Evolutionary conservation across 177 flowering plant genomes (phyloP).

Genomic region (Viscum album): DNA sequence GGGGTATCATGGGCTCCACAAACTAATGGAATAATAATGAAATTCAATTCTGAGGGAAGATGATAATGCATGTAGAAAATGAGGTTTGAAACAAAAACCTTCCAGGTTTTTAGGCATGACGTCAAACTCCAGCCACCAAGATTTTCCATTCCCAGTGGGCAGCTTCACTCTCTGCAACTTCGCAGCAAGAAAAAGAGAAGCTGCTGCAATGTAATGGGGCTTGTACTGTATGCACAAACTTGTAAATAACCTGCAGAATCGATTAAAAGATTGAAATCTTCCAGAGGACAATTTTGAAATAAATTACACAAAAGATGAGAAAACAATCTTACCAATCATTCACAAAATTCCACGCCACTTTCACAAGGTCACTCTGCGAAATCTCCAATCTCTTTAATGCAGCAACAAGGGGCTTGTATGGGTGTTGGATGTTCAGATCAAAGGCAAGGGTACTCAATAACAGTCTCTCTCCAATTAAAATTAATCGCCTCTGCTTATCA

Average conservation of each 20-base stretch:
- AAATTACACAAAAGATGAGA: not conserved
- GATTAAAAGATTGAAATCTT: slow-evolving; percentile 6
- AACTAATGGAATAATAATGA: too few relatives aligned
- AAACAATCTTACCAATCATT: slow-evolving; percentile 43
- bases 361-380: slow-evolving; percentile 23
- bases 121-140: slow-evolving; percentile 60
- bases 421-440: slow-evolving; percentile 47
- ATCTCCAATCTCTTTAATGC: slow-evolving; percentile 39
- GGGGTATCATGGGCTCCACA: too few relatives aligned
- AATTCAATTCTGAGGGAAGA: too few relatives aligned
- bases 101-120: slow-evolving; percentile 39
- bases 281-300: not conserved
- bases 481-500: slow-evolving; percentile 40
- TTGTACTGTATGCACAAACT: slow-evolving; percentile 54
- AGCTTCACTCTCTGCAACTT: slow-evolving; percentile 40
- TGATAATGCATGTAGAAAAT: too few relatives aligned
- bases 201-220: slow-evolving; percentile 65
- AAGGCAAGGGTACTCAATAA: slow-evolving; percentile 39
- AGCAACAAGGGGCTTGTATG: slow-evolving; percentile 48
- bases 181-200: slow-evolving; percentile 51
- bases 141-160: slow-evolving; percentile 31
- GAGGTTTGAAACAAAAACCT: slow-evolving; percentile 22
- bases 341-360: slow-evolving; percentile 60
- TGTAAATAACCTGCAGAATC: slow-evolving; percentile 37
- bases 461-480: slow-evolving; percentile 39